Conservation (phyloP, 306 rosid species). For the Chamaecrista fasciculata region DNA sequence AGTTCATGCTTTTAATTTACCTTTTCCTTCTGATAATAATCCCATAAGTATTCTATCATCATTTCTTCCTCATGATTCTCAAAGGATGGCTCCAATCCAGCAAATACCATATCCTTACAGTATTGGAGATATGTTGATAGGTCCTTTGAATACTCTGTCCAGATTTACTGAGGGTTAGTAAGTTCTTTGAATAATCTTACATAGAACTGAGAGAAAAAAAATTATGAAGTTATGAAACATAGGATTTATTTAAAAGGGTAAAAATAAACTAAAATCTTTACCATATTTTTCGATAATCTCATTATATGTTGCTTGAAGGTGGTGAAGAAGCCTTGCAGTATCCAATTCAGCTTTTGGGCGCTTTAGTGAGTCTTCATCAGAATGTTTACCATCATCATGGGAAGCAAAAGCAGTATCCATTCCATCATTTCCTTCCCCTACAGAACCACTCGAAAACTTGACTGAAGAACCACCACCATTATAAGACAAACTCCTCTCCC, state of each 20-base stretch:
- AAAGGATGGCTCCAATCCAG: constrained; percentile 60
- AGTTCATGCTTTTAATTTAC: constrained; percentile 40
- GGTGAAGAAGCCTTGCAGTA: constrained; percentile 53
- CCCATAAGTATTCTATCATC: constrained; percentile 56
- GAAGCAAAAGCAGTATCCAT: constrained; percentile 31
- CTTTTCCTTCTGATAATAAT: constrained; percentile 58
- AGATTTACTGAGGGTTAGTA: constrained; percentile 19
- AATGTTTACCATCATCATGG: constrained; percentile 24
- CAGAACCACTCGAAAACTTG: constrained; percentile 12
- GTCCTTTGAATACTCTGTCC: constrained; percentile 73
- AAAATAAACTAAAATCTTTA: constrained; percentile 31
- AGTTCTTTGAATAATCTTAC: neutral
- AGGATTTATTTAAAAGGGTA: neutral
- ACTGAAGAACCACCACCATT: constrained; percentile 31
- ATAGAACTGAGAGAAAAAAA: neutral
- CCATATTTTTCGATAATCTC: constrained; percentile 55
- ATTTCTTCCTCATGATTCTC: constrained; percentile 66
- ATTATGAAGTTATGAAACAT: constrained; percentile 1
- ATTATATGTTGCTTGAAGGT: constrained; percentile 57
- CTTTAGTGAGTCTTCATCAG: constrained; percentile 22
- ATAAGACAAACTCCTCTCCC: constrained; percentile 72
- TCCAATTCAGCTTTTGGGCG: constrained; percentile 42
- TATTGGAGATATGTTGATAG: constrained; percentile 67
- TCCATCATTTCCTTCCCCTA: constrained; percentile 26
- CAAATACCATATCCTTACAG: constrained; percentile 76